phyloP scores from a whole-genome alignment of 2,329 filamentous ascomycete genomes.

The Mycogone perniciosa region DNA sequence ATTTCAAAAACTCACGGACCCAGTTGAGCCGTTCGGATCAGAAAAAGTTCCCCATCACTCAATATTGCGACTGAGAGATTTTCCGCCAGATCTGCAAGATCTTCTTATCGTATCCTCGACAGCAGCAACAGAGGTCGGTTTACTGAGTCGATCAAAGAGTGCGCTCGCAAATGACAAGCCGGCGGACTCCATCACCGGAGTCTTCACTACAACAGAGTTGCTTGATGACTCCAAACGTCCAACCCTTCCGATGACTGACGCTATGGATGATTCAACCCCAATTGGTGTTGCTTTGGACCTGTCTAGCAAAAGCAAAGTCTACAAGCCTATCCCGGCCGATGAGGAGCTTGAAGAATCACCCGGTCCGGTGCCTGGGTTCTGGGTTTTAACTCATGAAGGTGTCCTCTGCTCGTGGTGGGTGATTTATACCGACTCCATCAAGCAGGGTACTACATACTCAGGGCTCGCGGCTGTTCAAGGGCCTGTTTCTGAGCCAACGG shows the following conservation, averaged over 20 bases:
- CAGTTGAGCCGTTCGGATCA: slow-evolving; percentile 65
- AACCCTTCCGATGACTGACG: slow-evolving; percentile 62
- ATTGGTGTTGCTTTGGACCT: slow-evolving; percentile 79
- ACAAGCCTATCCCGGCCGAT: slow-evolving; percentile 69
- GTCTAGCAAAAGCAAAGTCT: slow-evolving; percentile 72
- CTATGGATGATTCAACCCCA: slow-evolving; percentile 60
- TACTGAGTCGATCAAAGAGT: slow-evolving; percentile 67
- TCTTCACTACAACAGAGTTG: slow-evolving; percentile 68
- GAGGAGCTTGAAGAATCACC: slow-evolving; percentile 72
- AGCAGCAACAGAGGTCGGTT: slow-evolving; percentile 68
- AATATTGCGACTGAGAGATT: slow-evolving; percentile 69
- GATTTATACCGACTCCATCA: slow-evolving; percentile 81
- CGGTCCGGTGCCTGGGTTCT: slow-evolving; percentile 73
- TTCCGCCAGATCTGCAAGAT: slow-evolving; percentile 74
- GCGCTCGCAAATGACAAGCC: slow-evolving; percentile 57
- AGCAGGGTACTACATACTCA: slow-evolving; percentile 64
- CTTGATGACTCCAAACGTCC: slow-evolving; percentile 70
- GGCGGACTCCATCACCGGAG: slow-evolving; percentile 53
- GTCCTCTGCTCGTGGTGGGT: slow-evolving; percentile 85
- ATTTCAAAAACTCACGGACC: slow-evolving; percentile 68
- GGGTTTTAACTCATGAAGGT: slow-evolving; percentile 85
- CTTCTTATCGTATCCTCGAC: slow-evolving; percentile 78
- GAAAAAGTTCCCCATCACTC: slow-evolving; percentile 69
- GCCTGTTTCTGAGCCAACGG: slow-evolving; percentile 24
- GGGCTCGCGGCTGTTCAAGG: slow-evolving; percentile 52